phyloP scores from a whole-genome alignment of 2,329 filamentous ascomycete genomes.

The Apiospora sp. region DNA sequence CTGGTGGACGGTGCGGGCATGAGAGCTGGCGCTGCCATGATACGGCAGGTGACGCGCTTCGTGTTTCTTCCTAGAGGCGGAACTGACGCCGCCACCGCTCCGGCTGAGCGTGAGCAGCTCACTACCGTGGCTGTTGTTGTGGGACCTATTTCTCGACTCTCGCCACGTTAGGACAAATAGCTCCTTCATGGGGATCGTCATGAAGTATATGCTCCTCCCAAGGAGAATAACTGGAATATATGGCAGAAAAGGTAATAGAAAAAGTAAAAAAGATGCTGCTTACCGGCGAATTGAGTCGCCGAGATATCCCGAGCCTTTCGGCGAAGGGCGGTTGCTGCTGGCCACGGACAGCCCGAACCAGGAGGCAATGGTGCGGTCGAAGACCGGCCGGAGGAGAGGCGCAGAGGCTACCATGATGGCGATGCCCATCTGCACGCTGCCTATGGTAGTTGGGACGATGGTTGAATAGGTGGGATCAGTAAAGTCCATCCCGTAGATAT shows the following conservation, averaged over 20 bases:
- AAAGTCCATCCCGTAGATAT: conserved; percentile 28
- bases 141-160: background rate
- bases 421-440: conserved; percentile 31
- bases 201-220: no score
- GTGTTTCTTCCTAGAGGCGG: background rate
- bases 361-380: conserved; percentile 26
- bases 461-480: conserved; percentile 30
- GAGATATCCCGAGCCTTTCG: background rate
- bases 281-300: background rate
- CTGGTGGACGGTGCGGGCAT: background rate
- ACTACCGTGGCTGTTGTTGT: background rate
- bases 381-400: conserved; percentile 32
- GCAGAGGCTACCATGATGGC: conserved; percentile 34
- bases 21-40: background rate
- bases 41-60: background rate
- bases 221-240: no score
- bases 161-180: background rate
- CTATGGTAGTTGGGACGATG: conserved; percentile 29
- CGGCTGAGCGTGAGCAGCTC: background rate
- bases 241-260: background rate
- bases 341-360: conserved; percentile 1
- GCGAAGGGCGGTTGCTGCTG: background rate
- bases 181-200: background rate
- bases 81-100: background rate
- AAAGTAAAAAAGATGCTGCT: background rate